phyloP scores from a whole-genome alignment of 805 yeast genomes.

The Jamesozyma rosinii region DNA sequence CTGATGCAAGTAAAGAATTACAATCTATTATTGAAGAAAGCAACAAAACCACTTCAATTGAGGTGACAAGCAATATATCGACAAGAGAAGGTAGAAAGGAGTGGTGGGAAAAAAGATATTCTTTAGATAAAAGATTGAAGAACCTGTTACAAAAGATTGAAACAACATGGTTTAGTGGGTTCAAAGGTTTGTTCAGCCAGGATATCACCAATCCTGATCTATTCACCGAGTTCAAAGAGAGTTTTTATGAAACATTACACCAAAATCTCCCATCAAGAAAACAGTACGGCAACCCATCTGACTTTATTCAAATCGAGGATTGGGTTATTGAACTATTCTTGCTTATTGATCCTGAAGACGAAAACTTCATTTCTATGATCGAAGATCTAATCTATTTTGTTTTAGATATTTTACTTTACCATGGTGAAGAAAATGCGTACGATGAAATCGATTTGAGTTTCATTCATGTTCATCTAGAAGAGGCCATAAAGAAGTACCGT shows the following conservation, averaged over 20 bases:
- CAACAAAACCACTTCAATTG: conserved; percentile 47
- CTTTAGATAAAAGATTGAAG: conserved; percentile 48
- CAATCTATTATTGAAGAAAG: conserved; percentile 49
- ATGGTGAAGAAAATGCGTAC: conserved; percentile 56
- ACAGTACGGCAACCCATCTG: conserved; percentile 18
- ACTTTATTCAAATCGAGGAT: conserved; percentile 34
- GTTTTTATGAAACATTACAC: conserved; percentile 35
- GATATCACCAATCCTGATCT: conserved; percentile 20
- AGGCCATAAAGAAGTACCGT: conserved; percentile 32
- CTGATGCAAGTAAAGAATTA: conserved; percentile 40
- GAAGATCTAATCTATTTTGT: conserved; percentile 59
- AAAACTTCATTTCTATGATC: conserved; percentile 30
- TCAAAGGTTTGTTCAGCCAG: conserved; percentile 50
- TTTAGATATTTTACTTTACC: conserved; percentile 49
- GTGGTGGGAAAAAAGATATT: conserved; percentile 74
- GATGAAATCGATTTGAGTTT: conserved; percentile 56
- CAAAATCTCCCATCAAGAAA: conserved; percentile 42
- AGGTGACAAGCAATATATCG: conserved; percentile 42
- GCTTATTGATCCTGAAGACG: conserved; percentile 32
- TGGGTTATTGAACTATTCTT: conserved; percentile 44
- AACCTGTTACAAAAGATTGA: conserved; percentile 52
- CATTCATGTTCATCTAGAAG: conserved; percentile 44
- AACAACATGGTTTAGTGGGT: conserved; percentile 68
- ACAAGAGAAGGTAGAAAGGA: conserved; percentile 50
- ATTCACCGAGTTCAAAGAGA: conserved; percentile 30